A percentile compares a stretch with the other conserved stretches of the same genome.
Conservation (phyloP, 2,329 filamentous ascomycete species). For the Lecanoromycetidae sp. region DNA sequence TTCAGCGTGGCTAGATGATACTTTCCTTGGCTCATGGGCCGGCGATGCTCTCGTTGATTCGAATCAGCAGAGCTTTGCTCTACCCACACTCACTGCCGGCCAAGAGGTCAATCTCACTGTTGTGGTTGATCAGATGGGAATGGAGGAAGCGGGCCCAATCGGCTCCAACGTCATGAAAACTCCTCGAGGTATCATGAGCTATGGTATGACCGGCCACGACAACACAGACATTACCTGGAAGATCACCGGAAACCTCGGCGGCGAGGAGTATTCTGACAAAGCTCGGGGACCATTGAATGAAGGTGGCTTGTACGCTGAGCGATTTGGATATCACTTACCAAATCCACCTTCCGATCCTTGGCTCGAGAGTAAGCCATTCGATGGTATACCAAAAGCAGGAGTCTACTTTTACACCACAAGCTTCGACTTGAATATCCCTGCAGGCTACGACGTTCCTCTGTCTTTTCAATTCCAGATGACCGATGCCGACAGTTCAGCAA, state of each 20-base stretch:
- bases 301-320: slow-evolving; percentile 43
- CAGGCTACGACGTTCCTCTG: slow-evolving; percentile 44
- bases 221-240: slow-evolving; percentile 38
- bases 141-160: slow-evolving; percentile 20
- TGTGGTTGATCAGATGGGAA: slow-evolving; percentile 23
- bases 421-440: slow-evolving; percentile 40
- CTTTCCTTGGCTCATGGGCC: slow-evolving; percentile 22
- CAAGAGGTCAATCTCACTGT: slow-evolving; percentile 18
- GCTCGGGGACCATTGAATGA: slow-evolving; percentile 46
- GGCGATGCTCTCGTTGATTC: slow-evolving; percentile 16
- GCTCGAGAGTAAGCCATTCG: slow-evolving; percentile 26
- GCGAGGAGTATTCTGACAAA: slow-evolving; percentile 42
- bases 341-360: slow-evolving; percentile 29
- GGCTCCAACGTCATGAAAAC: slow-evolving; percentile 32
- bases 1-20: slow-evolving; percentile 23
- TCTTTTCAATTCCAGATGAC: slow-evolving; percentile 37
- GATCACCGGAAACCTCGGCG: slow-evolving; percentile 47
- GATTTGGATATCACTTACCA: slow-evolving; percentile 45
- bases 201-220: slow-evolving; percentile 29
- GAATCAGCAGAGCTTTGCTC: slow-evolving; percentile 11
- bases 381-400: slow-evolving; percentile 34
- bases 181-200: slow-evolving; percentile 43
- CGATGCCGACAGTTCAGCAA: slow-evolving; percentile 16
- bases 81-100: slow-evolving; percentile 4
- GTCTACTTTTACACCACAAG: slow-evolving; percentile 42